Conservation (phyloP, 345 rosid genomes). For the Citrus reticulata region DNA sequence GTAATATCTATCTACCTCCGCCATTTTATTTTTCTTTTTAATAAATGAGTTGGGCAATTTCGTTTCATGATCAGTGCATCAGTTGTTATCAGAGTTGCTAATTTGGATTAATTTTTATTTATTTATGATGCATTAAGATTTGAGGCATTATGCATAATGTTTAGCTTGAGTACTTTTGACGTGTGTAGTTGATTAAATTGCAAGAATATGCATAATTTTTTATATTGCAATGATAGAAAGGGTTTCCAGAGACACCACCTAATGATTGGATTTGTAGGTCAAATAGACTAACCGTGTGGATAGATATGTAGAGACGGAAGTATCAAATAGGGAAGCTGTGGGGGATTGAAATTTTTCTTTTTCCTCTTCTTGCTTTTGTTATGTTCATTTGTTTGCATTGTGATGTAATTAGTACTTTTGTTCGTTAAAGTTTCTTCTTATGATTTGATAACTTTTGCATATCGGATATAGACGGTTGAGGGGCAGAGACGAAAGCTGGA, state of each 20-base stretch:
- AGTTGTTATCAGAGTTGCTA: neutral
- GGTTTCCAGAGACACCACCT: neutral
- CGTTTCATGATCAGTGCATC: neutral
- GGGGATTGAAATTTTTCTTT: neutral
- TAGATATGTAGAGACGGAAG: neutral
- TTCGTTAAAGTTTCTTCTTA: neutral
- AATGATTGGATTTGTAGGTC: neutral
- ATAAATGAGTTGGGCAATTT: neutral
- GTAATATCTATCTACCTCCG: slow-evolving; percentile 21
- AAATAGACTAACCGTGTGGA: neutral
- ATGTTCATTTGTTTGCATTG: neutral
- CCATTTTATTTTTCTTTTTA: neutral
- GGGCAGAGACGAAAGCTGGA: slow-evolving; percentile 69
- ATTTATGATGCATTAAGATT: neutral
- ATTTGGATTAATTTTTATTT: neutral
- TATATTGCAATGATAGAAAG: neutral
- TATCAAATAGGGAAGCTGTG: neutral
- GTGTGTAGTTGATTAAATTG: neutral
- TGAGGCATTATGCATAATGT: neutral
- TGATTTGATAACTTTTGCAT: neutral
- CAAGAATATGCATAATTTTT: neutral
- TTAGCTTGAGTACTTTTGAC: neutral
- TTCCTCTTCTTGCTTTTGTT: neutral
- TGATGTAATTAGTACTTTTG: neutral
- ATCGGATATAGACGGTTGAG: slow-evolving; percentile 57